Evolutionary conservation across 2,329 filamentous ascomycete species (phyloP).

Genomic region (Fusarium sp.): DNA sequence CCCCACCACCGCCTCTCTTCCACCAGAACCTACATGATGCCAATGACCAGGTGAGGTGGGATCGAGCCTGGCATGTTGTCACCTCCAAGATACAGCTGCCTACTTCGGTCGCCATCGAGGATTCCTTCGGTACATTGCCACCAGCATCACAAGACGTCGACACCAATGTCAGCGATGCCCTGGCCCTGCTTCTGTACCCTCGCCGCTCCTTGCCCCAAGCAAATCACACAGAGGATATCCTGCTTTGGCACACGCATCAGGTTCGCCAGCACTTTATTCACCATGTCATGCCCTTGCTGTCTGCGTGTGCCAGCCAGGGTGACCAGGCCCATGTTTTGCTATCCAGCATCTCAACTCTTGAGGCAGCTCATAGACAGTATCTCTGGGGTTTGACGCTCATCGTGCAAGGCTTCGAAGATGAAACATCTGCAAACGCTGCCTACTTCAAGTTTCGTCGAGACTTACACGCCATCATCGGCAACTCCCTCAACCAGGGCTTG

Average conservation of each 20-base stretch:
- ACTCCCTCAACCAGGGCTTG: constrained; percentile 69
- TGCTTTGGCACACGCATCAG: constrained; percentile 72
- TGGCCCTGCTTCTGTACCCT: constrained; percentile 67
- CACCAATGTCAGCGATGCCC: constrained; percentile 63
- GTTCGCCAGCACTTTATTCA: constrained; percentile 71
- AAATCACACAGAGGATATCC: constrained; percentile 66
- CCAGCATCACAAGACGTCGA: constrained; percentile 60
- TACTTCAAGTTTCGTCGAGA: constrained; percentile 69
- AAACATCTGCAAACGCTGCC: constrained; percentile 54
- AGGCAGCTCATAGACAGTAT: constrained; percentile 70
- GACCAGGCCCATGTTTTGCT: constrained; percentile 63
- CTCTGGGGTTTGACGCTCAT: constrained; percentile 67
- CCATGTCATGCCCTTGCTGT: constrained; percentile 69
- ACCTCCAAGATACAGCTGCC: constrained; percentile 70
- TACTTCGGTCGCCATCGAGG: constrained; percentile 66
- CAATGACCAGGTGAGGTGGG: constrained; percentile 69
- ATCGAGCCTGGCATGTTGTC: constrained; percentile 73
- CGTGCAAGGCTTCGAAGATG: constrained; percentile 60
- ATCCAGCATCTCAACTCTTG: constrained; percentile 68
- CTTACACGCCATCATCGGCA: constrained; percentile 73
- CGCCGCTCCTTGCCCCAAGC: constrained; percentile 62
- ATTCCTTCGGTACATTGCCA: constrained; percentile 64
- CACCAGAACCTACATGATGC: constrained; percentile 45
- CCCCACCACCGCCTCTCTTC: constrained; percentile 42
- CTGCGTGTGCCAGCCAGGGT: constrained; percentile 59